Evolutionary conservation across 768 basidiomycete species (phyloP).

Genomic region (Tulasnella sp.): DNA sequence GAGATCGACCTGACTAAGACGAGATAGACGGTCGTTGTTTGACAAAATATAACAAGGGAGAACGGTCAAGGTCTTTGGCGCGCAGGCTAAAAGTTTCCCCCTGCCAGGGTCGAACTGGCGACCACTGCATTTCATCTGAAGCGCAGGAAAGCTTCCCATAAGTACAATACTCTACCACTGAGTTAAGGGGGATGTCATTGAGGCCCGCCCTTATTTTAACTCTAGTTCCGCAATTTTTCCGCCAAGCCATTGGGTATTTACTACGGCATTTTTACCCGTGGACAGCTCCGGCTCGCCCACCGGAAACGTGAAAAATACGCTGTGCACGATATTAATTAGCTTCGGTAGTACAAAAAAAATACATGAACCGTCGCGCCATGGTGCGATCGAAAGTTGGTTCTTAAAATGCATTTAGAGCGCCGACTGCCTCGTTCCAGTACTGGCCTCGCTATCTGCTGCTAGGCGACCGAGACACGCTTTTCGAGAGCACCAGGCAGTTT

Average conservation of each 20-base stretch:
- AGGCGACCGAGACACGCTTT: not conserved
- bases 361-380: not conserved
- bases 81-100: slow-evolving; percentile 22
- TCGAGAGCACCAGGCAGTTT: not conserved
- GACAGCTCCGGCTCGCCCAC: not conserved
- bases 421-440: not conserved
- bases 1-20: not conserved
- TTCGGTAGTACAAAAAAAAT: not conserved
- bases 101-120: slow-evolving; percentile 33
- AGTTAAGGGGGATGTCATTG: slow-evolving; percentile 30
- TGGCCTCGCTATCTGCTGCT: not conserved
- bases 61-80: not conserved
- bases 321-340: not conserved
- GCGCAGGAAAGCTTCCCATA: slow-evolving; percentile 24
- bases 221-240: not conserved
- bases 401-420: not conserved
- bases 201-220: not conserved
- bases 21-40: not conserved
- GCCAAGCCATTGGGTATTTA: not conserved
- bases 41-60: not conserved
- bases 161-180: slow-evolving; percentile 34
- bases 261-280: not conserved
- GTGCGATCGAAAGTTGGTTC: not conserved
- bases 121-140: slow-evolving; percentile 30
- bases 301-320: not conserved